Conservation (phyloP, 2,329 filamentous ascomycete species). For the Pseudofabraea citricarpa region DNA sequence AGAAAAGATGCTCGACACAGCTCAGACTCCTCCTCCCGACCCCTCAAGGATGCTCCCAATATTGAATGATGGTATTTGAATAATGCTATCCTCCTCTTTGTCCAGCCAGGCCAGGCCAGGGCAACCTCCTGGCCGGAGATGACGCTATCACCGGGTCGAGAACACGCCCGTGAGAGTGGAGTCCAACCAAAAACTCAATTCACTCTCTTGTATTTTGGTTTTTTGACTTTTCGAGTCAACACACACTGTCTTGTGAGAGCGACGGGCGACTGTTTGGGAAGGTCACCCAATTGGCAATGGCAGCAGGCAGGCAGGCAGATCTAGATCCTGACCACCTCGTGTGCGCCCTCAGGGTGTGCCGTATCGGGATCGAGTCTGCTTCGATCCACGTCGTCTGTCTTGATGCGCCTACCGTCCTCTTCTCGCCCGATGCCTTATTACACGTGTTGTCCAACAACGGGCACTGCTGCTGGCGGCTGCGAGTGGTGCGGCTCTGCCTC, state of each 20-base stretch:
- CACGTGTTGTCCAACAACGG: not conserved
- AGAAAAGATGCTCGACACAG: too few species aligned
- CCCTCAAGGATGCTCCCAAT: not conserved
- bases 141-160: not conserved
- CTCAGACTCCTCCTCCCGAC: not conserved
- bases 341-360: not conserved
- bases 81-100: not conserved
- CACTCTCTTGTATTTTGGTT: not conserved
- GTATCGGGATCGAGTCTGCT: not conserved
- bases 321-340: not conserved
- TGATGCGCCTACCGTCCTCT: not conserved
- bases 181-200: not conserved
- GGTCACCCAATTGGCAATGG: not conserved
- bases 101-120: not conserved
- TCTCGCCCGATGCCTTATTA: not conserved
- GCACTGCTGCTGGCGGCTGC: not conserved
- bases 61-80: not conserved
- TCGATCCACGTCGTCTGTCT: not conserved
- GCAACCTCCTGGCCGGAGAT: not conserved
- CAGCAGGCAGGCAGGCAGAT: too few species aligned
- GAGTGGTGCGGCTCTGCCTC: constrained; percentile 16
- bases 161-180: not conserved
- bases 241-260: not conserved
- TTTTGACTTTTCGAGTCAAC: not conserved
- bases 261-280: not conserved